Evolutionary conservation across 1,139 yeast species (phyloP), one percentile per base, ranked within the genome.

Genomic region (Zygosaccharomyces sapae): DNA sequence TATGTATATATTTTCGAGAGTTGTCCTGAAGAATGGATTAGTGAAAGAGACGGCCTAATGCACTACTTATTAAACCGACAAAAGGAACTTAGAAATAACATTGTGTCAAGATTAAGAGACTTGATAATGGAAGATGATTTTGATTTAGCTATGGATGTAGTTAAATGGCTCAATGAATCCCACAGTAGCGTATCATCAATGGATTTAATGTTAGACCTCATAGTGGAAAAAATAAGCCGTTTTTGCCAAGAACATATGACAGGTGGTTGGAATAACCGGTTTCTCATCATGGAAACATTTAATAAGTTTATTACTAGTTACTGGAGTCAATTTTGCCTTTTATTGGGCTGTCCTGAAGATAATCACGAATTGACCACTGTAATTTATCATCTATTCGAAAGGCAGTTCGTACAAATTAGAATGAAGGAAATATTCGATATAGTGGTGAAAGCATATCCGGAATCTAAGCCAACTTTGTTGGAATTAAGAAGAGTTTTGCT

Each of bases 351-450:
- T 40, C 53, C 58, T 1, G 59, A 58, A 33, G 62, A 62, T 41
- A 61, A 45, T 50, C 65, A 58, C 50, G 69, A 49, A 29, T 52
- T 52, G 67, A 77, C 49, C 66, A 73, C 54, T 13, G 50, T 55
- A 3, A 46, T 62, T 4, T 60, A 54, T 42, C 49, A 55, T 24
- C 53, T 55, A 45, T 61, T 64, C 48, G 63, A 58, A 34, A 55
- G 49, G 16, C 54, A 58, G 36, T 63, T 60, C 39, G 47, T 62
- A 18, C 52, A 71, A 67, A 50, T 81, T 31, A 65, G 96, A 49
- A 79, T 77, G 1, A 58, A 64, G 0, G 95, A 90, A 61, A 76
- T 86, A 16, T 86, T 77, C 59, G 80, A 79, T 22, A 75, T 89
- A 38, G 55, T 60, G 29, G 79, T 86, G 0, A 61, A 70, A 2